Percentiles rank a stretch among this genome's conserved stretches.
These are phyloP conservation scores for Elongisporangium undulatum DNA, from an alignment of 352 stramenopile genomes.

Conservation along the genomic window DNA sequence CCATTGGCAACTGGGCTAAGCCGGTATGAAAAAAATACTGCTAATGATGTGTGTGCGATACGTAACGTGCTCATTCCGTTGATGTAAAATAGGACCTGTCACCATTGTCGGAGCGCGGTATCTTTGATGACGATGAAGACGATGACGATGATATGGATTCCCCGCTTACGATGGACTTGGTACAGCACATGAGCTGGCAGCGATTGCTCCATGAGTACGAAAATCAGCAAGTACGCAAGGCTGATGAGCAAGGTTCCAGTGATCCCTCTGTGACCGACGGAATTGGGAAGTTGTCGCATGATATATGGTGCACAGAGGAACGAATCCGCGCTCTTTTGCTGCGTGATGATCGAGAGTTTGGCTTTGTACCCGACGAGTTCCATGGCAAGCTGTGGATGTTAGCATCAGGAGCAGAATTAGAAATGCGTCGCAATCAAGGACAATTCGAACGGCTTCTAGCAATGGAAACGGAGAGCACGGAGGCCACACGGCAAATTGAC, in stretches of 20 bases:
- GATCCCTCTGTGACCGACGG: conserved; percentile 36
- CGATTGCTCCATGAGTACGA: conserved; percentile 64
- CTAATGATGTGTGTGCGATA: not conserved
- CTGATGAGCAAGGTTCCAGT: conserved; percentile 20
- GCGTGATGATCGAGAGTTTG: conserved; percentile 49
- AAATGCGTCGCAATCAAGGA: conserved; percentile 57
- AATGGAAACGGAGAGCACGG: conserved; percentile 49
- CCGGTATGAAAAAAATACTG: conserved; percentile 21
- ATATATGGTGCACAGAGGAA: conserved; percentile 81
- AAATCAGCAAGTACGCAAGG: conserved; percentile 52
- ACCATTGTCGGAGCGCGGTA: conserved; percentile 33
- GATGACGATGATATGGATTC: conserved; percentile 39
- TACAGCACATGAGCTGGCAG: conserved; percentile 61
- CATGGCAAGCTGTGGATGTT: conserved; percentile 84
- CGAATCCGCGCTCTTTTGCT: conserved; percentile 66
- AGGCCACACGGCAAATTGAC: conserved; percentile 80
- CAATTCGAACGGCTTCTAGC: conserved; percentile 50
- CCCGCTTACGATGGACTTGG: conserved; percentile 32
- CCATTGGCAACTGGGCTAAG: conserved; percentile 24
- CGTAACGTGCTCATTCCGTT: not conserved
- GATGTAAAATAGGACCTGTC: conserved; percentile 28
- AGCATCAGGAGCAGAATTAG: conserved; percentile 55
- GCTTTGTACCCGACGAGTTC: conserved; percentile 50
- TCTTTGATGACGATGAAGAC: conserved; percentile 35
- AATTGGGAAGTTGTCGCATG: conserved; percentile 58